Conservation (phyloP, 306 rosid genomes). For the Hylodesmum podocarpum region DNA sequence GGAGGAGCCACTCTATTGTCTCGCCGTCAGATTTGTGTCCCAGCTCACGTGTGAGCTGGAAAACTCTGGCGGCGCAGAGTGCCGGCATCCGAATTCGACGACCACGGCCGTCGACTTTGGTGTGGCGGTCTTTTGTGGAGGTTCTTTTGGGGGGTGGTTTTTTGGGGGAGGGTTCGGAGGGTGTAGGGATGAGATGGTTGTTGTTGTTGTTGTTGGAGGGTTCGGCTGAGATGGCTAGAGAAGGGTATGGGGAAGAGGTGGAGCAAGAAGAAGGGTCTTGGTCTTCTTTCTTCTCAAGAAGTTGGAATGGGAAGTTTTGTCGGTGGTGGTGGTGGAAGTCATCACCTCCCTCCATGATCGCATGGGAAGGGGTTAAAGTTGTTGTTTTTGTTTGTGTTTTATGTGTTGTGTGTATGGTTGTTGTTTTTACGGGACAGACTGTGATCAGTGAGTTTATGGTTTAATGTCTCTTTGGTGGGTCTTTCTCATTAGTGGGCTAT, state of each 20-base stretch:
- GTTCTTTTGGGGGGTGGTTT: constrained; percentile 71
- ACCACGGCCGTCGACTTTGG: constrained; percentile 46
- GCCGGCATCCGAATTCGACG: constrained; percentile 96
- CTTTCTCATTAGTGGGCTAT: constrained; percentile 31
- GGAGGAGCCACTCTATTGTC: constrained; percentile 67
- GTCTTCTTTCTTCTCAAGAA: constrained; percentile 84
- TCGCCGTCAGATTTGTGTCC: constrained; percentile 39
- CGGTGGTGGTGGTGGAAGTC: constrained; percentile 67
- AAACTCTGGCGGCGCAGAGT: constrained; percentile 84
- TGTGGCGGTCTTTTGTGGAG: constrained; percentile 90
- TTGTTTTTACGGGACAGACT: constrained; percentile 22
- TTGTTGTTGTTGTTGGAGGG: constrained; percentile 23
- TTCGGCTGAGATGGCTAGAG: constrained; percentile 54
- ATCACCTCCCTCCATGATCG: constrained; percentile 90
- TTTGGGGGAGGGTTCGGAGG: constrained; percentile 57
- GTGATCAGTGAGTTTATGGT: constrained; percentile 36
- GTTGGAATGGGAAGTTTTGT: constrained; percentile 80
- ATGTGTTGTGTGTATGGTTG: background rate
- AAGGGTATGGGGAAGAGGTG: constrained; percentile 52
- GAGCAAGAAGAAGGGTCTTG: constrained; percentile 63
- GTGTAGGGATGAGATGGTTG: constrained; percentile 3
- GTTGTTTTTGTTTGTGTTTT: background rate
- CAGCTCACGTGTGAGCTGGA: constrained; percentile 44
- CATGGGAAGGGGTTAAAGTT: constrained; percentile 12
- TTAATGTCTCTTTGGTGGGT: constrained; percentile 39